A percentile compares a stretch with the other conserved stretches of the same genome.
phyloP scores from a whole-genome alignment of 306 rosid species.

The Lotus japonicus region DNA sequence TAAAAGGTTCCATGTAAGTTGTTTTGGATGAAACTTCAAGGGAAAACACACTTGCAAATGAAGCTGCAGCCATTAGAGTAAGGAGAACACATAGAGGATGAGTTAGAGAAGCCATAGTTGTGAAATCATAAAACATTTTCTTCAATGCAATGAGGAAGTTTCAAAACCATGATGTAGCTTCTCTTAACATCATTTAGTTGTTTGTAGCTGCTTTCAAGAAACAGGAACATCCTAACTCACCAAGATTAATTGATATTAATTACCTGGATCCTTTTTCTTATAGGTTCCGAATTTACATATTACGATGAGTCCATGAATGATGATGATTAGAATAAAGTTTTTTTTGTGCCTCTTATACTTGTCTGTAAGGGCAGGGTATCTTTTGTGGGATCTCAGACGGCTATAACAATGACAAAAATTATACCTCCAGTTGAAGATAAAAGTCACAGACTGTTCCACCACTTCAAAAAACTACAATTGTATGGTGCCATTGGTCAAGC shows the following conservation, averaged over 20 bases:
- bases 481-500: not conserved
- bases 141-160: not conserved
- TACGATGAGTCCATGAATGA: not conserved
- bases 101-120: slow-evolving; percentile 45
- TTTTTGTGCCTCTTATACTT: not conserved
- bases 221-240: not conserved
- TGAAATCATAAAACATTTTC: slow-evolving; percentile 12
- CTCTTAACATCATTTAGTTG: slow-evolving; percentile 22
- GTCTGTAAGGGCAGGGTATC: slow-evolving; percentile 1
- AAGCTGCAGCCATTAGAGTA: slow-evolving; percentile 14
- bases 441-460: slow-evolving; percentile 8
- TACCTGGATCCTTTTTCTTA: not conserved
- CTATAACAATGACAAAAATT: slow-evolving; percentile 14
- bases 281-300: not conserved
- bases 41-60: slow-evolving; percentile 1
- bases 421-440: not conserved
- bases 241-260: not conserved
- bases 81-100: slow-evolving; percentile 30
- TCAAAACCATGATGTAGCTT: not conserved
- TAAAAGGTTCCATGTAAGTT: slow-evolving; percentile 32
- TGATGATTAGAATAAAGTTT: not conserved
- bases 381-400: slow-evolving; percentile 23
- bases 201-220: slow-evolving; percentile 27
- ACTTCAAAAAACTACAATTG: not conserved
- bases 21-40: not conserved